Evolutionary conservation across 345 rosid genomes (phyloP), one percentile per base, ranked within the genome.

Genomic region (Mercurialis annua): DNA sequence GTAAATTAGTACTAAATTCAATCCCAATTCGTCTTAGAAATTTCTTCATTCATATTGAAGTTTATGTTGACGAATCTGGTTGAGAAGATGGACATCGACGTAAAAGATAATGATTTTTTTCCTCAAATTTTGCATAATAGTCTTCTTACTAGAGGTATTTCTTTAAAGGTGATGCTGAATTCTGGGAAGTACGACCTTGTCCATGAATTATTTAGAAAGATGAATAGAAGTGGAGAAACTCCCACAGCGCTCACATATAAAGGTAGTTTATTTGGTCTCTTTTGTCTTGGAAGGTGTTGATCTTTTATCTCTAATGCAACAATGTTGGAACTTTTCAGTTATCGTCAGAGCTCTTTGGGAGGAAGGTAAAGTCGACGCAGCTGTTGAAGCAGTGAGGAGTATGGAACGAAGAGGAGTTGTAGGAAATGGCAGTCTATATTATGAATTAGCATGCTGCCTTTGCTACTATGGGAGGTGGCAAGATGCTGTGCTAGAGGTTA

Each of bases 391-490:
- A 69, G 90, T 90, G 34, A 84, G 85, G 71, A 86, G 86, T 78
- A 93, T 93, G 98, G 97, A 93, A 79, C 73, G 64, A 55, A 89
- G 88, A 72, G 98, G 98, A 78, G 80, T 93, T 40, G 78, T 93
- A 71, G 97, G 98, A 79, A 81, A 80, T 1, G 92, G 88, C 64
- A 80, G 87, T 42, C 90, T 93, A 29, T 90, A 89, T 71, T 93
- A 90, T 67, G 97, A 90, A 75, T 69, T 93, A 64, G 92, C 94
- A 42, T 81, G 97, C 83, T 93, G 97, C 76, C 94, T 93, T 66
- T 93, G 96, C 80, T 70, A 78, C 71, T 78, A 78, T 33, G 89
- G 98, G 44, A 85, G 87, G 76, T 90, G 96, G 94, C 80, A 68
- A 71, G 97, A 90, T 53, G 98, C 97, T 66, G 56, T 89, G 81